Conservation (phyloP, 148 eudicot genomes). For the Amaranthus palmeri region DNA sequence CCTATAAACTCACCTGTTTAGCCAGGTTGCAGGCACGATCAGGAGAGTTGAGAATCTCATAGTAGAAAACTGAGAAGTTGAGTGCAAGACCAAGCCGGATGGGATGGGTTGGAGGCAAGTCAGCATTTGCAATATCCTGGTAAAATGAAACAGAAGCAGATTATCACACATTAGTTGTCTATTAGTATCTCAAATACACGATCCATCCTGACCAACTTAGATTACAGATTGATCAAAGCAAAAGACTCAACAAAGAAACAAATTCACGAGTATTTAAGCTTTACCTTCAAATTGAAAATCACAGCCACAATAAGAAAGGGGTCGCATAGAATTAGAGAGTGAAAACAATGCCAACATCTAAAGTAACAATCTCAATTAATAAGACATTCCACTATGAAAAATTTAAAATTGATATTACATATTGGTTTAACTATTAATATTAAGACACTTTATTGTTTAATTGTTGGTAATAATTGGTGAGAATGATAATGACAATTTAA, state of each 20-base stretch:
- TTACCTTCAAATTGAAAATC: not conserved
- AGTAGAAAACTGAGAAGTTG: slow-evolving; percentile 62
- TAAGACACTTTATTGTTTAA: too few species aligned
- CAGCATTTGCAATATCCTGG: slow-evolving; percentile 59
- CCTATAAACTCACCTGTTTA: slow-evolving; percentile 36
- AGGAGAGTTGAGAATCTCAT: slow-evolving; percentile 57
- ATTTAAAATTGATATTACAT: too few species aligned
- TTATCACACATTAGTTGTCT: not conserved
- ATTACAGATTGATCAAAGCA: not conserved
- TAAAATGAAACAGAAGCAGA: not conserved
- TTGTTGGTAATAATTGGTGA: too few species aligned
- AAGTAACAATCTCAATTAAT: not conserved
- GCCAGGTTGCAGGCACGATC: slow-evolving; percentile 58
- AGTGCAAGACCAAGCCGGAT: slow-evolving; percentile 58
- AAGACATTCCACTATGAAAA: not conserved
- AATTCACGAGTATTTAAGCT: not conserved
- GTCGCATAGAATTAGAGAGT: not conserved
- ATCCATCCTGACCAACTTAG: slow-evolving; percentile 6
- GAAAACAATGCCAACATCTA: not conserved
- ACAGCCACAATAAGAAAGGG: not conserved
- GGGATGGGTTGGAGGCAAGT: slow-evolving; percentile 57
- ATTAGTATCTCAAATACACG: not conserved
- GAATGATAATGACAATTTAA: too few species aligned
- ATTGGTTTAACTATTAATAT: too few species aligned
- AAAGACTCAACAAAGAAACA: not conserved